Evolutionary conservation across 2,329 filamentous ascomycete species (phyloP), one percentile per base, ranked within the genome.

Genomic region (Thermomyces lanuginosus): DNA sequence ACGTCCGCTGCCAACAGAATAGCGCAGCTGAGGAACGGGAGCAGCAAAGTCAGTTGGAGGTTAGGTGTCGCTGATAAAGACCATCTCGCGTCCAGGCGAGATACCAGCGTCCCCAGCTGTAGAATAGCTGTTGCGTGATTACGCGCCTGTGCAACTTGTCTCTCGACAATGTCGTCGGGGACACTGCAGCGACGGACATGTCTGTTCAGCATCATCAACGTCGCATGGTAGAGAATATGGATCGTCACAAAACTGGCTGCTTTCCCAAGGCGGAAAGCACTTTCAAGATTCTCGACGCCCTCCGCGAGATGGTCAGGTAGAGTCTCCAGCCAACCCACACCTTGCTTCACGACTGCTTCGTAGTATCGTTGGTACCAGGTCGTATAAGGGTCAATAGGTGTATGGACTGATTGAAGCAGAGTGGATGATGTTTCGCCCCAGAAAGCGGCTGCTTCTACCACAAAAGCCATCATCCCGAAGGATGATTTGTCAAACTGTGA

Each of bases 1-100:
- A 78, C 66, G 38, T 82, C 76, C 17, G 75, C 58, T 0, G 75
- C 73, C 24, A 71, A 63, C 17, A 72, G 55, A 13, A 76, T 62
- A 4, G 66, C 63, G 36, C 68, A 69, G n/a, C 67, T 69, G 10
- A 69, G 56, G 34, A 74, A 71, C 0, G 74, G 72, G n/a, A n/a
- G n/a, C n/a, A n/a, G n/a, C n/a, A n/a, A n/a, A n/a, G n/a, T n/a
- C n/a, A n/a, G n/a, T n/a, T n/a, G n/a, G n/a, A n/a, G n/a, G n/a
- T n/a, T n/a, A n/a, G n/a, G n/a, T n/a, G n/a, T n/a, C n/a, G 63
- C 66, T 0, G 68, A 63, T 21, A 66, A 61, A 4, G 49, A 37
- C 30, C 47, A 45, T 16, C 59, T 39, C 17, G 41, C 24, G 36
- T 26, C 4, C 32, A 44, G 37, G 14, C 46, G 46, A 13, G 60